Evolutionary conservation across 371 early-diverging fungal genomes (phyloP).

Genomic region (Haplosporangium sp.): DNA sequence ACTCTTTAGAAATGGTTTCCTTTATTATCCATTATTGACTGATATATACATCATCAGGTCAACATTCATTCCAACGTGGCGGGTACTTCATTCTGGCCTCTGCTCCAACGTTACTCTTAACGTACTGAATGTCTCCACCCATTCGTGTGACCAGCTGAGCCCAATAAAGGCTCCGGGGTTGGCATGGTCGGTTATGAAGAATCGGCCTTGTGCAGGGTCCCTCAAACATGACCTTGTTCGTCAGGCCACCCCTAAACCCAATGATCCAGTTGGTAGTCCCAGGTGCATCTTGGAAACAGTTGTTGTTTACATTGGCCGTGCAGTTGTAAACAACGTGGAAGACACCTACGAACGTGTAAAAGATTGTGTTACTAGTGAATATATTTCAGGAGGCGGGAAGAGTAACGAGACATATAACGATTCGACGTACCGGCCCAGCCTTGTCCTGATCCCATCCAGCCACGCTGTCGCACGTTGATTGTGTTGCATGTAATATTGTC

Average conservation of each 20-base stretch:
- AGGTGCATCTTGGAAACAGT: slow-evolving; percentile 50
- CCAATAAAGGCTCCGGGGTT: slow-evolving; percentile 48
- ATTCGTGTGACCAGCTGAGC: slow-evolving; percentile 32
- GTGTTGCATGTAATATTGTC: slow-evolving; percentile 47
- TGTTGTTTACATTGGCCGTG: slow-evolving; percentile 13
- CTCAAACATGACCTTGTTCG: slow-evolving; percentile 20
- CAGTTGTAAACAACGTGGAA: slow-evolving; percentile 54
- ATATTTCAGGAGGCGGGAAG: background rate
- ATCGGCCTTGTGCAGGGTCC: background rate
- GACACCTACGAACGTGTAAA: slow-evolving; percentile 14
- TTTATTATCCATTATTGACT: no score
- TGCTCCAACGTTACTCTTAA: slow-evolving; percentile 29
- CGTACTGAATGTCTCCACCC: slow-evolving; percentile 28
- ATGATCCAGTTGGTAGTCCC: slow-evolving; percentile 43
- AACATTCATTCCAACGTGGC: slow-evolving; percentile 3
- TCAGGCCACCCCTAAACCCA: slow-evolving; percentile 34
- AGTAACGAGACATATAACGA: background rate
- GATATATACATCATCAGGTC: no score
- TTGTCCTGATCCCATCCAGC: slow-evolving; percentile 55
- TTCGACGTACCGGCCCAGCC: slow-evolving; percentile 39
- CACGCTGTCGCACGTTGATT: slow-evolving; percentile 38
- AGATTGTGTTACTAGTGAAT: background rate
- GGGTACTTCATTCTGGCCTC: slow-evolving; percentile 30
- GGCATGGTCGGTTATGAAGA: background rate
- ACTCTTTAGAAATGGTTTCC: no score